phyloP scores from a whole-genome alignment of 257 asterid species.

The Solanum paucissectum region DNA sequence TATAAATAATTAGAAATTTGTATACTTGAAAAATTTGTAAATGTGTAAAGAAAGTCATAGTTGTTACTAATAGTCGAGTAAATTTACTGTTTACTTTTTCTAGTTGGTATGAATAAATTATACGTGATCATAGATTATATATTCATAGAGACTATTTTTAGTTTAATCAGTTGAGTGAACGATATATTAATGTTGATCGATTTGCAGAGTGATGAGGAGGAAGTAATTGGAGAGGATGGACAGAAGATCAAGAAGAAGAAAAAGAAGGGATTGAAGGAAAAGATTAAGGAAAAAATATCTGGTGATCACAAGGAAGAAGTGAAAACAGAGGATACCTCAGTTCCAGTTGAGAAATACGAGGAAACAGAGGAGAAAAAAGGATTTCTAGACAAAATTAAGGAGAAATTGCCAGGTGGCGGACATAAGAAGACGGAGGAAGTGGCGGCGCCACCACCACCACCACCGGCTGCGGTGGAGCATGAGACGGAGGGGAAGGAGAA shows the following conservation, averaged over 20 bases:
- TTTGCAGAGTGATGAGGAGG: slow-evolving; percentile 75
- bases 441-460: background rate
- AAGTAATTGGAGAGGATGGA: slow-evolving; percentile 23
- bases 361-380: slow-evolving; percentile 71
- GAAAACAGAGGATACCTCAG: slow-evolving; percentile 22
- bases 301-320: slow-evolving; percentile 37
- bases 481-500: slow-evolving; percentile 49
- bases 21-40: no score
- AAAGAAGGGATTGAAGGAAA: slow-evolving; percentile 64
- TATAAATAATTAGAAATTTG: background rate
- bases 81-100: background rate
- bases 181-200: background rate
- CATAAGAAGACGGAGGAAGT: slow-evolving; percentile 53
- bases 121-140: no score
- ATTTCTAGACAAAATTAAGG: slow-evolving; percentile 68
- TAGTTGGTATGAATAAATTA: background rate
- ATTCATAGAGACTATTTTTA: no score
- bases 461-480: slow-evolving; percentile 8
- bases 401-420: slow-evolving; percentile 54
- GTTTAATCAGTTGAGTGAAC: background rate
- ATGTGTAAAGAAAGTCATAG: no score
- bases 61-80: no score
- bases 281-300: slow-evolving; percentile 37
- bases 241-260: slow-evolving; percentile 59
- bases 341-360: slow-evolving; percentile 44